Evolutionary conservation across 176 grass and related monocot species (phyloP).

Genomic region (Aegilops longissima): DNA sequence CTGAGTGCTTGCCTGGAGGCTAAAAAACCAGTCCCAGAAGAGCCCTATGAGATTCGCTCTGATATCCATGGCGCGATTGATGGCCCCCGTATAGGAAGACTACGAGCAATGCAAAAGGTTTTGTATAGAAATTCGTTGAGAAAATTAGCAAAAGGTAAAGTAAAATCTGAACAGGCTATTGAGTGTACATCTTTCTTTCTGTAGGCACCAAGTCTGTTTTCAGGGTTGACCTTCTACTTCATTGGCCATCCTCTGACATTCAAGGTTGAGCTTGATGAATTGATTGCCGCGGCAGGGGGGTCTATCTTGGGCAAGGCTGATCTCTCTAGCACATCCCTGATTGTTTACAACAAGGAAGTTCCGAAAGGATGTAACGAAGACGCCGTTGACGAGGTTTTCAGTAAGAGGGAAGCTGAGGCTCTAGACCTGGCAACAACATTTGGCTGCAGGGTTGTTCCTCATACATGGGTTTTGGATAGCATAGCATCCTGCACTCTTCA

Average conservation of each 20-base stretch:
- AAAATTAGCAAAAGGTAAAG: background rate
- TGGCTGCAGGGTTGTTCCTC: constrained; percentile 60
- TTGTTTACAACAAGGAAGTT: constrained; percentile 76
- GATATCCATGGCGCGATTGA: constrained; percentile 89
- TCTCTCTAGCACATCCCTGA: constrained; percentile 49
- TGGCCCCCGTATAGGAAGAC: constrained; percentile 75
- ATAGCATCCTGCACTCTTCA: constrained; percentile 78
- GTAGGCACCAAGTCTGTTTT: constrained; percentile 75
- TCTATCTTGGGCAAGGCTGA: constrained; percentile 41
- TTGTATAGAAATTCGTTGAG: background rate
- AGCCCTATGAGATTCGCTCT: constrained; percentile 59
- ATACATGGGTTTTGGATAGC: constrained; percentile 90
- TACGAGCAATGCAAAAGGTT: constrained; percentile 74
- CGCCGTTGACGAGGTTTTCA: constrained; percentile 48
- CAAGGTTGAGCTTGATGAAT: constrained; percentile 73
- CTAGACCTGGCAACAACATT: constrained; percentile 51
- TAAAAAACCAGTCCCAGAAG: constrained; percentile 66
- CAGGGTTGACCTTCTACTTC: constrained; percentile 66
- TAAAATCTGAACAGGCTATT: constrained; percentile 9
- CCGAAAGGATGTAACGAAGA: constrained; percentile 46
- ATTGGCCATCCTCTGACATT: constrained; percentile 66
- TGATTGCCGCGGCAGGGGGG: constrained; percentile 63
- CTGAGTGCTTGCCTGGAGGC: constrained; percentile 70
- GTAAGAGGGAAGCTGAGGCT: constrained; percentile 65
- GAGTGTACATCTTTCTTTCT: constrained; percentile 24